Conservation (phyloP, 1,139 yeast genomes). For the Sugiyamaella neomexicana region DNA sequence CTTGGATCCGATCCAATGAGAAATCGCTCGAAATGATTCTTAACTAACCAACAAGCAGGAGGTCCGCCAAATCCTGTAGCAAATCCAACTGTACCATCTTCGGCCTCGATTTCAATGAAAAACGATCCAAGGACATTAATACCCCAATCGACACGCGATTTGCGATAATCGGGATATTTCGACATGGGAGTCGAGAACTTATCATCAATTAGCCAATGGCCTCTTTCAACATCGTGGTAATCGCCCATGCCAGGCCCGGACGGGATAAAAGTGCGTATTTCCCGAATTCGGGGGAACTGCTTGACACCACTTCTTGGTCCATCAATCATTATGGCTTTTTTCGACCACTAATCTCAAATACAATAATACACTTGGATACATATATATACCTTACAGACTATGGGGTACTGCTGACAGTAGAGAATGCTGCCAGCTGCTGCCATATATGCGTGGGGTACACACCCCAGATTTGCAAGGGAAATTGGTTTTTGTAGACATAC, state of each 20-base stretch:
- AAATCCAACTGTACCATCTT: constrained; percentile 51
- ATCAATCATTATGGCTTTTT: not conserved
- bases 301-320: constrained; percentile 3
- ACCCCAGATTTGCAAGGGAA: too few species aligned
- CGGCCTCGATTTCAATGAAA: constrained; percentile 50
- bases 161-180: constrained; percentile 47
- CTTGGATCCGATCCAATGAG: constrained; percentile 50
- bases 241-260: constrained; percentile 53
- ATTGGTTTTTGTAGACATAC: too few species aligned
- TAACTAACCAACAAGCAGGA: constrained; percentile 51
- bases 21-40: constrained; percentile 49
- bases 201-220: constrained; percentile 52
- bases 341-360: not conserved
- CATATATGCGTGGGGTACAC: too few species aligned
- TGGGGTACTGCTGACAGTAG: too few species aligned
- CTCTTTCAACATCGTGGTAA: constrained; percentile 50
- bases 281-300: constrained; percentile 46
- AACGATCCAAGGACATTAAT: constrained; percentile 53
- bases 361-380: not conserved
- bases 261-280: constrained; percentile 46
- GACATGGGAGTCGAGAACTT: constrained; percentile 52
- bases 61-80: constrained; percentile 58
- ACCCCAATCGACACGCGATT: constrained; percentile 50
- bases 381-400: not conserved
- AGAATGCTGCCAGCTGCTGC: too few species aligned